phyloP scores from a whole-genome alignment of 2,329 filamentous ascomycete genomes.

The Rhynchosporium secalis region DNA sequence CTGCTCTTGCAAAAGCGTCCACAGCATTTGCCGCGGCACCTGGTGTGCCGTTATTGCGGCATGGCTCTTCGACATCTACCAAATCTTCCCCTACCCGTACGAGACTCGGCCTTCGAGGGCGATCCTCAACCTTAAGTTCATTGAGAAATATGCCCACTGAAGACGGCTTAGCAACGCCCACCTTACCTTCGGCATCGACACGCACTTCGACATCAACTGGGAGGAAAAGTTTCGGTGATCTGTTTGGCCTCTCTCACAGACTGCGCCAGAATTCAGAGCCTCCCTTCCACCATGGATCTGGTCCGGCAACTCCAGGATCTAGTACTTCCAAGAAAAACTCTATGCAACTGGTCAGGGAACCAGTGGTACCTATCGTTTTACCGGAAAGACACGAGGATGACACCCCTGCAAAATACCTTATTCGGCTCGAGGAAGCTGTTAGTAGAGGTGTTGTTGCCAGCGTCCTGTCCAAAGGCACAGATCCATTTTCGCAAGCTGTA shows the following conservation, averaged over 20 bases:
- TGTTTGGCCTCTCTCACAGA: conserved; percentile 73
- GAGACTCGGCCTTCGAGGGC: conserved; percentile 63
- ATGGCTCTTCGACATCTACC: conserved; percentile 63
- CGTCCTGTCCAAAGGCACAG: conserved; percentile 80
- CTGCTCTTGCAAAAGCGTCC: conserved; percentile 31
- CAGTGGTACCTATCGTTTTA: conserved; percentile 62
- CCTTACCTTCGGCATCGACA: conserved; percentile 45
- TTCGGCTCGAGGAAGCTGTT: conserved; percentile 77
- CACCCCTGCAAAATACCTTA: conserved; percentile 84
- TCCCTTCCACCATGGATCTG: conserved; percentile 66
- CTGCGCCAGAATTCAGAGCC: conserved; percentile 81
- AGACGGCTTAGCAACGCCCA: conserved; percentile 65
- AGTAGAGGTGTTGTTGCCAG: conserved; percentile 82
- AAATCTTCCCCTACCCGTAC: conserved; percentile 68
- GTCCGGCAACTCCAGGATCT: conserved; percentile 68
- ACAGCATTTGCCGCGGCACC: conserved; percentile 43
- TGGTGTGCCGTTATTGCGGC: conserved; percentile 51
- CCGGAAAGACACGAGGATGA: conserved; percentile 85
- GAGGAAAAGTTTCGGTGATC: conserved; percentile 87
- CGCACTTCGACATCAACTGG: conserved; percentile 87
- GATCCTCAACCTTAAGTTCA: conserved; percentile 90
- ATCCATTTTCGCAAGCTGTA: conserved; percentile 79
- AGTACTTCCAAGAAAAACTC: conserved; percentile 79
- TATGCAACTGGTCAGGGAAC: conserved; percentile 72
- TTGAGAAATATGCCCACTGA: conserved; percentile 71